Percentiles rank a stretch among this genome's conserved stretches.
Evolutionary conservation across 306 rosid genomes (phyloP).

Genomic region (Hippophae rhamnoides): DNA sequence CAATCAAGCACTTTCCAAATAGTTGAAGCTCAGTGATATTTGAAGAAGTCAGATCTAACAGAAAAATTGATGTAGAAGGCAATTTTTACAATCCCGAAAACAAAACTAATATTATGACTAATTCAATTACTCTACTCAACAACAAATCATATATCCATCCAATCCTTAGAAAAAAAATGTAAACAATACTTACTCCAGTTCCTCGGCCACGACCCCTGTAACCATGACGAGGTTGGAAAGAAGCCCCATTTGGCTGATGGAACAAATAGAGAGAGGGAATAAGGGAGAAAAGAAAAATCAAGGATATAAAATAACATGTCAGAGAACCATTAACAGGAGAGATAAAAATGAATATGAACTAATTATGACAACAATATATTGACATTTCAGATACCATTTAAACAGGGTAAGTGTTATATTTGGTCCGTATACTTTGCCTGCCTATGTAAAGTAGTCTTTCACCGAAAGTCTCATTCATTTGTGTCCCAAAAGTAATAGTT

Average conservation of each 20-base stretch:
- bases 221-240: slow-evolving; percentile 39
- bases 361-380: neutral
- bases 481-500: neutral
- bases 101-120: too few species aligned
- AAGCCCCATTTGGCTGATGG: slow-evolving; percentile 51
- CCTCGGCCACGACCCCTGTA: slow-evolving; percentile 76
- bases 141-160: too few species aligned
- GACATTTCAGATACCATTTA: neutral
- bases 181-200: slow-evolving; percentile 46
- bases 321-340: slow-evolving; percentile 4
- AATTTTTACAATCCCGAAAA: too few species aligned
- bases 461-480: neutral
- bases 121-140: too few species aligned
- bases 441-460: too few species aligned
- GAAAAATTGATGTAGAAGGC: too few species aligned
- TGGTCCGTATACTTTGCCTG: too few species aligned
- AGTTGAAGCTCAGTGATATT: too few species aligned
- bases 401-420: too few species aligned
- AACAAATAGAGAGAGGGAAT: neutral
- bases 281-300: too few species aligned
- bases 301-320: neutral
- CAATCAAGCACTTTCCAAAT: too few species aligned
- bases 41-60: too few species aligned
- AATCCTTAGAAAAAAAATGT: neutral
- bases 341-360: neutral